phyloP scores from a whole-genome alignment of 495 filamentous ascomycete species.

The Neurospora sp. region DNA sequence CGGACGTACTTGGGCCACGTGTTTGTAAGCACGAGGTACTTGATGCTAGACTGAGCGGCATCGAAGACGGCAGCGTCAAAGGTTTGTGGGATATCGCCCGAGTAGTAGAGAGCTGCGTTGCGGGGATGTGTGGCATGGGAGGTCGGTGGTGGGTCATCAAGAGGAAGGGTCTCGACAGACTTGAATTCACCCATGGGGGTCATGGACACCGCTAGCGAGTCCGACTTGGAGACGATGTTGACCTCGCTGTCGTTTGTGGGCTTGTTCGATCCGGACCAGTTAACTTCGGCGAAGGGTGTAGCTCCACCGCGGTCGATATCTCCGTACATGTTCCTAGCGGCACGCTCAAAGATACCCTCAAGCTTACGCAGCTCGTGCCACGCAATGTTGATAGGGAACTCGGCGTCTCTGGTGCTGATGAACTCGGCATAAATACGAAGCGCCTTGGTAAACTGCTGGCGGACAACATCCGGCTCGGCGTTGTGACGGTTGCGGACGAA shows the following conservation, averaged over 20 bases:
- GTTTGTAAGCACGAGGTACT: constrained; percentile 59
- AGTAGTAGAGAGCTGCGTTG: constrained; percentile 5
- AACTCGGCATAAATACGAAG: constrained; percentile 49
- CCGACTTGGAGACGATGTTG: constrained; percentile 6
- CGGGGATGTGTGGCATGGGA: not conserved
- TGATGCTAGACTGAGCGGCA: constrained; percentile 49
- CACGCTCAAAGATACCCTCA: constrained; percentile 22
- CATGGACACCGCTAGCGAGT: not conserved
- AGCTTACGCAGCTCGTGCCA: constrained; percentile 21
- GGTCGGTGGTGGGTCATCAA: not conserved
- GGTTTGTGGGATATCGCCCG: constrained; percentile 32
- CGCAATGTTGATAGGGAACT: constrained; percentile 55
- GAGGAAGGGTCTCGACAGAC: not conserved
- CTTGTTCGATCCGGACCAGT: not conserved
- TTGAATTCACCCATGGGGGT: not conserved
- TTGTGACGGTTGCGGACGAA: constrained; percentile 13
- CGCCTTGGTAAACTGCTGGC: constrained; percentile 39
- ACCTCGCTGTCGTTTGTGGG: constrained; percentile 6
- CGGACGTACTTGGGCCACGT: constrained; percentile 59
- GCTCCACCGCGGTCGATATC: constrained; percentile 4
- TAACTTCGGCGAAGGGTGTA: constrained; percentile 14
- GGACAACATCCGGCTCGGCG: constrained; percentile 11
- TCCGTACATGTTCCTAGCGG: constrained; percentile 13
- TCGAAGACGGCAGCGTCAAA: constrained; percentile 50
- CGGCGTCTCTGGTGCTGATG: constrained; percentile 43